A percentile compares a stretch with the other conserved stretches of the same genome.
phyloP scores from a whole-genome alignment of 2,329 filamentous ascomycete species.

The Epicoccum sorghinum region DNA sequence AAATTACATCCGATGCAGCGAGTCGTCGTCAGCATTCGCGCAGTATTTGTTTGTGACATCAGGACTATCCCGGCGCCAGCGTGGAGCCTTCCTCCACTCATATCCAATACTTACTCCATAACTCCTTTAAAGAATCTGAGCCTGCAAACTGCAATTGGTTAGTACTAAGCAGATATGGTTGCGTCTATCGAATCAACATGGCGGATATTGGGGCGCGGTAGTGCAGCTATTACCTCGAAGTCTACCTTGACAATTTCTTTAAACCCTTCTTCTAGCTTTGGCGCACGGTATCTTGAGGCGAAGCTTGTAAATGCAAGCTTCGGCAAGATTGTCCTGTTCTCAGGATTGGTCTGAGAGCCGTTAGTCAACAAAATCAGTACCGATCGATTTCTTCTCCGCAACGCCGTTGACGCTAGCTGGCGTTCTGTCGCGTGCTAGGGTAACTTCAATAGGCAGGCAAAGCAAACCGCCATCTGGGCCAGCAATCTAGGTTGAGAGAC shows the following conservation, averaged over 20 bases:
- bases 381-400: constrained; percentile 15
- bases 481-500: constrained; percentile 28
- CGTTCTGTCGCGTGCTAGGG: constrained; percentile 8
- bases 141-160: constrained; percentile 65
- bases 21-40: constrained; percentile 22
- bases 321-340: constrained; percentile 75
- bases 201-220: constrained; percentile 3
- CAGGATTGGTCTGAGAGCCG: constrained; percentile 73
- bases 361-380: constrained; percentile 22
- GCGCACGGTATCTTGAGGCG: constrained; percentile 73
- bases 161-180: constrained; percentile 19
- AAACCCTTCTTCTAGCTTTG: constrained; percentile 78
- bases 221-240: constrained; percentile 64
- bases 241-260: constrained; percentile 76
- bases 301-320: constrained; percentile 82
- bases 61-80: constrained; percentile 13
- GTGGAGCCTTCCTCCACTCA: constrained; percentile 44
- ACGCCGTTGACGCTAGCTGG: constrained; percentile 7
- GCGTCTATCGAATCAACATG: neutral
- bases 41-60: constrained; percentile 10
- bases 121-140: constrained; percentile 67
- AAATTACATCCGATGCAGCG: constrained; percentile 3
- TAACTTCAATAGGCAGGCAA: constrained; percentile 13
- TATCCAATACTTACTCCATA: constrained; percentile 82
- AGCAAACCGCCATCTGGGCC: constrained; percentile 10